Evolutionary conservation across 2,329 filamentous ascomycete species (phyloP), one percentile per base, ranked within the genome.

Genomic region (Fusarium temperatum): DNA sequence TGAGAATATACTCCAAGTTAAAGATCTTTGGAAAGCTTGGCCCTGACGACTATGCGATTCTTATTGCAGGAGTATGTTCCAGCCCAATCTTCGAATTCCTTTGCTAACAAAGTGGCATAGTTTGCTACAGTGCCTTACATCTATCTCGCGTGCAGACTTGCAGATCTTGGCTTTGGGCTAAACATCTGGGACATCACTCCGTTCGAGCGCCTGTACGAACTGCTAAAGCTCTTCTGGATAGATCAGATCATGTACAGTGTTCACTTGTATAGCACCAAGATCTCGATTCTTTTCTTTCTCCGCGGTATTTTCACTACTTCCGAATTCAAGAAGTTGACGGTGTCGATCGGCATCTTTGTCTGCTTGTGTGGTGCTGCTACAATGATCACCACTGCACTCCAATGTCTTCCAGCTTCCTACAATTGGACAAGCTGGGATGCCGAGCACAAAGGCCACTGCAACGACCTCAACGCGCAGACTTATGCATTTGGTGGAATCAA

Each of bases 161-260:
- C 72, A 30, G 71, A 74, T 65, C 72, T 74, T 26, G 72, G 72
- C 7, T 74, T 74, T 12, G 72, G 72, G 9, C 30, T 74, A 6
- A 68, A 74, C 24, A 74, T 74, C 8, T 74, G 72, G 72, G 67
- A 74, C 6, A 60, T 74, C 17, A 50, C 59, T 9, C 71, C 71
- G 2, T 74, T 68, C 14, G 73, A 68, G 13, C 32, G 62, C 15
- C 17, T 75, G 13, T 75, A 75, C 11, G 42, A 75, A 44, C 51
- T 75, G 14, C 50, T 75, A 3, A 74, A 55, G 36, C 38, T 74
- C 8, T 75, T 75, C 55, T 75, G 73, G 73, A 69, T 75, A 11
- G 73, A 75, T 32, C 73, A 75, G 47, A 75, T 75, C 24, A 58
- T 75, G 66, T 75, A 75, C 39, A 75, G 73, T 28, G 38, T 75